phyloP scores from a whole-genome alignment of 2,329 filamentous ascomycete genomes.

The Xylariaceae sp. region DNA sequence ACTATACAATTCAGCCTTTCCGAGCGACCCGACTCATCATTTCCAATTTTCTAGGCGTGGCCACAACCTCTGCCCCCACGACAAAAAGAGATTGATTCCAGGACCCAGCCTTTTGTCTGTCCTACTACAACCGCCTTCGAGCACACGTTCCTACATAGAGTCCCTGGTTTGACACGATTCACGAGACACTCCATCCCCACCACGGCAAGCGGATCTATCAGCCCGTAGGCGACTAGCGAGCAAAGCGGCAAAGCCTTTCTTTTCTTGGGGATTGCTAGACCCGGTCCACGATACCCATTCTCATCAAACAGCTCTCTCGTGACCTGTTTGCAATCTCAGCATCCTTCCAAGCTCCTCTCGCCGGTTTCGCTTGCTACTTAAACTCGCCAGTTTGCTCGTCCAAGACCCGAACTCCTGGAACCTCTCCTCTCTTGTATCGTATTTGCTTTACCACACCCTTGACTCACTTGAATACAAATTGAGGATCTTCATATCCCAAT shows the following conservation, averaged over 20 bases:
- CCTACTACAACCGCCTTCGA: not conserved
- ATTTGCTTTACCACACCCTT: constrained; percentile 9
- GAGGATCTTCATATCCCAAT: not conserved
- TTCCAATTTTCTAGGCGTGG: constrained; percentile 6
- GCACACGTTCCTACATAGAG: constrained; percentile 15
- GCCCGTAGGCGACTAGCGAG: constrained; percentile 16
- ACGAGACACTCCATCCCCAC: constrained; percentile 18
- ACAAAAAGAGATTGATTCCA: not conserved
- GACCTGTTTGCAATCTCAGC: constrained; percentile 19
- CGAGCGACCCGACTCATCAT: constrained; percentile 1
- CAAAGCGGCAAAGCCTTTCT: constrained; percentile 12
- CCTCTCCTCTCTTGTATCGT: constrained; percentile 11
- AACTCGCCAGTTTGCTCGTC: constrained; percentile 5
- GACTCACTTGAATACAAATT: constrained; percentile 1
- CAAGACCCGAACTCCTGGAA: not conserved
- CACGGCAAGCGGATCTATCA: constrained; percentile 21
- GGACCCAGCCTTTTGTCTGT: not conserved
- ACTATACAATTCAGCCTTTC: constrained; percentile 11
- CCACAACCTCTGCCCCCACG: constrained; percentile 1
- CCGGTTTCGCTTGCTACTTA: constrained; percentile 17
- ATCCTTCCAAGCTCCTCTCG: constrained; percentile 17
- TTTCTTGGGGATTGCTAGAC: constrained; percentile 10
- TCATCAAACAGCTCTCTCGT: constrained; percentile 21
- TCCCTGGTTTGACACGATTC: constrained; percentile 19
- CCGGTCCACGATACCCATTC: constrained; percentile 15